Evolutionary conservation across 2,329 filamentous ascomycete genomes (phyloP), one percentile per base, ranked within the genome.

Genomic region (Colletotrichum musicola): DNA sequence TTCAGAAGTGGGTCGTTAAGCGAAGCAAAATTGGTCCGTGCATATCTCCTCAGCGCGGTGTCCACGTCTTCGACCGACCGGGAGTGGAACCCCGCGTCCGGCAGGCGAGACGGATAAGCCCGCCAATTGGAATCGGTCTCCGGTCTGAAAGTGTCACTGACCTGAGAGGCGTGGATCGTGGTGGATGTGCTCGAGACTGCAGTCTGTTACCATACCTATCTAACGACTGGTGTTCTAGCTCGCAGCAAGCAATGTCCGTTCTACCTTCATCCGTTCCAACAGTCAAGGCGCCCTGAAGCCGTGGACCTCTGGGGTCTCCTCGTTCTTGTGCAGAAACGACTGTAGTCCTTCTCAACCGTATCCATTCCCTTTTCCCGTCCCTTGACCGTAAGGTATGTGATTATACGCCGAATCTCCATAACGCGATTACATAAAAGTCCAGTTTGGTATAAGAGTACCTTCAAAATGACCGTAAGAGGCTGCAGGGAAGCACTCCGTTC

Each of bases 381-480:
- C 57, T 44, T 62, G 49, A 61, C 62, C 57, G 55, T 27, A 58
- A 70, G 53, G 44, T 61, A 62, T 42, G 62, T 55, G 62, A 60
- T 55, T 56, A 62, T 65, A 59, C 69, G 69, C 67, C 69, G 20
- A 55, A 54, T 58, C 57, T 66, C 62, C 69, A 25, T 30, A 63
- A 44, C 40, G 49, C 30, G 27, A 38, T 57, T 47, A 30, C 63
- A 20, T 44, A 69, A 49, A 49, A 55, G 20, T 42, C 61, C 51
- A 62, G 18, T 35, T 51, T 69, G 67, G 67, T 68, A 68, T 62
- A 62, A 56, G 47, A 47, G 46, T 51, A n/a, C 54, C 46, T 62
- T 59, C 67, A 66, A 68, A 69, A 68, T 30, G 67, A 69, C 57
- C 63, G 51, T 69, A 51, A 35, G 63, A 53, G 56, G 53, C 44